Conservation (phyloP, 768 basidiomycete genomes). For the Floccularia luteovirens region DNA sequence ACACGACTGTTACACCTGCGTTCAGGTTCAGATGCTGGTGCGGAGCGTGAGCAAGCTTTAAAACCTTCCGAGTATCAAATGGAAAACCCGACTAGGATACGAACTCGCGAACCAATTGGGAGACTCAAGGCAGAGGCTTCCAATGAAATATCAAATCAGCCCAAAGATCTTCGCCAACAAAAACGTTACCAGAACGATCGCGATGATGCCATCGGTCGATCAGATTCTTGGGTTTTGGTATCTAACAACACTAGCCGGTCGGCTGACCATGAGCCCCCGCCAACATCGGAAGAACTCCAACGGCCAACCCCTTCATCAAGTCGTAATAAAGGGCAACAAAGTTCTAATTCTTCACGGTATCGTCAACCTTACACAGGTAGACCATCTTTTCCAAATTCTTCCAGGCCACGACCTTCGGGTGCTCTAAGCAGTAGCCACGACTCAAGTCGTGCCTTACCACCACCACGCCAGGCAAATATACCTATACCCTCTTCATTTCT, state of each 20-base stretch:
- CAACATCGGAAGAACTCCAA: conserved; percentile 13
- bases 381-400: conserved; percentile 25
- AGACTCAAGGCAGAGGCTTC: conserved; percentile 22
- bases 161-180: conserved; percentile 13
- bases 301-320: conserved; percentile 9
- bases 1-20: conserved; percentile 27
- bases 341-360: conserved; percentile 19
- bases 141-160: conserved; percentile 17
- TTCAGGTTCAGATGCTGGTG: conserved; percentile 44
- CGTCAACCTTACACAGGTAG: conserved; percentile 23
- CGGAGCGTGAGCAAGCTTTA: conserved; percentile 36
- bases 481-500: conserved; percentile 39
- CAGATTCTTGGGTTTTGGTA: conserved; percentile 21
- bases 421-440: conserved; percentile 20
- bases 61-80: conserved; percentile 29
- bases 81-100: conserved; percentile 21
- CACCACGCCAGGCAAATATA: conserved; percentile 28
- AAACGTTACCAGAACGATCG: conserved; percentile 15
- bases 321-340: conserved; percentile 2
- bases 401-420: conserved; percentile 30
- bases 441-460: conserved; percentile 17
- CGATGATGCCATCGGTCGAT: conserved; percentile 15
- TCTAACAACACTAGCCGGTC: conserved; percentile 17
- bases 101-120: conserved; percentile 19
- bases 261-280: conserved; percentile 22